phyloP scores from a whole-genome alignment of 805 yeast species.

The Yarrowia porcina region DNA sequence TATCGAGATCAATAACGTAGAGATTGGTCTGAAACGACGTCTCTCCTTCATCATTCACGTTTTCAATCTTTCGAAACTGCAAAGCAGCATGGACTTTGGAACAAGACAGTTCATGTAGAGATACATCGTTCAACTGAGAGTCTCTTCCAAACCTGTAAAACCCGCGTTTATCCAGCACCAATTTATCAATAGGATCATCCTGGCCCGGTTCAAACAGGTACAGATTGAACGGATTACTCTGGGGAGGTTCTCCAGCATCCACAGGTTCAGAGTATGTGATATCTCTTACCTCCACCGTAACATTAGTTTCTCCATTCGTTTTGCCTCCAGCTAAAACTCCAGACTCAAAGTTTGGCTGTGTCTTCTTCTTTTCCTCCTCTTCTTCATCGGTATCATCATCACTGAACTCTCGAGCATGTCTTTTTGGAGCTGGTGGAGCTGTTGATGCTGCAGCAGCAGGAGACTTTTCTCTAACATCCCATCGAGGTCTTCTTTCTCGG shows the following conservation, averaged over 20 bases:
- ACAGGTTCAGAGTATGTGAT: conserved; percentile 8
- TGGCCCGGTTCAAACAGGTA: conserved; percentile 10
- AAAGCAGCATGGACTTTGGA: conserved; percentile 14
- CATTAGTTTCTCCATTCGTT: not conserved
- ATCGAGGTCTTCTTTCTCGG: not conserved
- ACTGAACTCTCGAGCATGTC: not conserved
- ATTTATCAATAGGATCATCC: conserved; percentile 5
- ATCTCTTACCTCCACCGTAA: not conserved
- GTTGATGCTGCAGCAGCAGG: too few relatives aligned
- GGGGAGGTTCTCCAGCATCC: conserved; percentile 17
- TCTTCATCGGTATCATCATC: conserved; percentile 5
- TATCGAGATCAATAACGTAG: conserved; percentile 15
- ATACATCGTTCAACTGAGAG: conserved; percentile 1
- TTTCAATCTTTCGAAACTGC: conserved; percentile 21
- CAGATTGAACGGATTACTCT: not conserved
- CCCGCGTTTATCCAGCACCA: not conserved
- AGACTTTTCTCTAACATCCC: conserved; percentile 12
- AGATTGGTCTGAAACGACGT: conserved; percentile 4
- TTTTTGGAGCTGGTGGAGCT: too few relatives aligned
- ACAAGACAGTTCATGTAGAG: not conserved
- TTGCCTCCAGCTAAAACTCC: not conserved
- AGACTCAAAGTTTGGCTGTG: not conserved
- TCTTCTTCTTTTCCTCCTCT: not conserved
- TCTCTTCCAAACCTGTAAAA: conserved; percentile 14
- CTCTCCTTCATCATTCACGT: conserved; percentile 14